Conservation (phyloP, 495 filamentous ascomycete genomes). For the Sphaerosporella brunnea region DNA sequence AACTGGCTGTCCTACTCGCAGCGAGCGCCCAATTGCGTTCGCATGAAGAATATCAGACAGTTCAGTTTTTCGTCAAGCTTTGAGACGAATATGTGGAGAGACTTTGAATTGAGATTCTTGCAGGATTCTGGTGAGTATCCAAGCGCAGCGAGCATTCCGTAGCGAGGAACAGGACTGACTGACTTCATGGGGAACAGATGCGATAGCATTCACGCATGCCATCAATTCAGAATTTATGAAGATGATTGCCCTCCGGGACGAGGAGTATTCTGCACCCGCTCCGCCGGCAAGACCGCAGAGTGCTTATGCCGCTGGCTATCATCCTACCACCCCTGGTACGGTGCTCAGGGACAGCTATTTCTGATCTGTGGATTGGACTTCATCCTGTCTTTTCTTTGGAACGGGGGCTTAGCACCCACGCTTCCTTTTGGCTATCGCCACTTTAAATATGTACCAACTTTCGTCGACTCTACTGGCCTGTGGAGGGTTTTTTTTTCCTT, state of each 20-base stretch:
- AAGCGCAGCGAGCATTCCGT: no score
- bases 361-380: not conserved
- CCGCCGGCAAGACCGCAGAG: not conserved
- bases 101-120: not conserved
- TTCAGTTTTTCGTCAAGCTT: slow-evolving; percentile 23
- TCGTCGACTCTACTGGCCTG: no score
- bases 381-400: not conserved
- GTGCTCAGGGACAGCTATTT: not conserved
- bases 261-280: no score
- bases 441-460: no score
- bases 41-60: slow-evolving; percentile 18
- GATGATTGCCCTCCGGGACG: not conserved
- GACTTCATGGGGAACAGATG: slow-evolving; percentile 2
- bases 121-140: not conserved
- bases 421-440: no score
- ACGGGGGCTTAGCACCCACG: no score
- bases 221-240: not conserved
- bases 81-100: slow-evolving; percentile 13
- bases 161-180: no score
- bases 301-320: not conserved
- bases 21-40: slow-evolving; percentile 15
- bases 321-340: not conserved
- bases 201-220: not conserved
- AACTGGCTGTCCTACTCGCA: slow-evolving; percentile 19
- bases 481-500: no score